Percentiles rank a stretch among this genome's conserved stretches.
Conservation (phyloP, 164 flowering plant genomes). For the Berberis vulgaris region DNA sequence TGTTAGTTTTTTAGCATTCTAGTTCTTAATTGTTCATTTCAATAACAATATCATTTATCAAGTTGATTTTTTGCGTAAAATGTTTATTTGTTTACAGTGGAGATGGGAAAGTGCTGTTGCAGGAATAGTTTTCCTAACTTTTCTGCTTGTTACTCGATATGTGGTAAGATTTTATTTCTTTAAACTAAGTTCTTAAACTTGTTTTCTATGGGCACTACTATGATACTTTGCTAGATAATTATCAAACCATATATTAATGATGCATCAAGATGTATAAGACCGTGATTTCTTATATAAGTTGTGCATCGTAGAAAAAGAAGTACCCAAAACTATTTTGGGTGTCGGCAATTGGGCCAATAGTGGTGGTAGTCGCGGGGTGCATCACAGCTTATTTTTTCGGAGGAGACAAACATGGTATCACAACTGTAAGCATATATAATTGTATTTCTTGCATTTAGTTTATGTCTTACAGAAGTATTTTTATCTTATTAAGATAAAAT, state of each 20-base stretch:
- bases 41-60: not conserved
- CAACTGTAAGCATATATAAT: constrained; percentile 27
- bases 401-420: constrained; percentile 54
- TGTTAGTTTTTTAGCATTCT: not conserved
- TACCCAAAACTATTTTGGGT: constrained; percentile 66
- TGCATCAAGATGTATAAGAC: no score
- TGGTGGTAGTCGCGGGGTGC: constrained; percentile 45
- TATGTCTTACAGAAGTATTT: no score
- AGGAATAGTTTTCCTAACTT: constrained; percentile 49
- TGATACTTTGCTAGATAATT: not conserved
- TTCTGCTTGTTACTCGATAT: constrained; percentile 42
- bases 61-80: not conserved
- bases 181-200: not conserved
- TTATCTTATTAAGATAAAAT: no score
- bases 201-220: not conserved
- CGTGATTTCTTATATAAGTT: no score
- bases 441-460: no score
- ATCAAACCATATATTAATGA: not conserved
- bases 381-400: constrained; percentile 46
- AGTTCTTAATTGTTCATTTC: no score
- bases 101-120: constrained; percentile 55
- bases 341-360: constrained; percentile 70
- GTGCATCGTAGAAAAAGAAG: constrained; percentile 39
- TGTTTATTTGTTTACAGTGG: constrained; percentile 43
- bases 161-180: constrained; percentile 28